Conservation (phyloP, 2,329 filamentous ascomycete species). For the Fusarium caatingaense region DNA sequence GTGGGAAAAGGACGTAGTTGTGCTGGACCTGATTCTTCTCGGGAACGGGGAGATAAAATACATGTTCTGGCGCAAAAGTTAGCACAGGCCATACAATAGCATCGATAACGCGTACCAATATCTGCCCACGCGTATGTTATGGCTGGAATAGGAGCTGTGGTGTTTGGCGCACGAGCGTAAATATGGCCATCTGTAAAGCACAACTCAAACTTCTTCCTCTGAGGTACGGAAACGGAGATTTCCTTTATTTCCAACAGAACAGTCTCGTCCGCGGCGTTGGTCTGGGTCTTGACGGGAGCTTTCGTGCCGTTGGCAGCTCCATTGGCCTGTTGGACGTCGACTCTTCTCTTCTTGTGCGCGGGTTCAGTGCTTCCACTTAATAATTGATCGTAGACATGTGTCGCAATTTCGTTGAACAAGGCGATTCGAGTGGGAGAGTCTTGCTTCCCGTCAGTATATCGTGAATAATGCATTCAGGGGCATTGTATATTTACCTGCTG, state of each 20-base stretch:
- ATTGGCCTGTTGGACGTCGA: conserved; percentile 56
- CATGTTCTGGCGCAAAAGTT: conserved; percentile 60
- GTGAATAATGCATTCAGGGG: conserved; percentile 31
- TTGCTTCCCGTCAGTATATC: conserved; percentile 44
- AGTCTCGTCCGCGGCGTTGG: conserved; percentile 60
- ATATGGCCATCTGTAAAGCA: conserved; percentile 70
- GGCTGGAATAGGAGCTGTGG: conserved; percentile 62
- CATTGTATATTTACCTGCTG: conserved; percentile 59
- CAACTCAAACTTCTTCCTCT: conserved; percentile 75
- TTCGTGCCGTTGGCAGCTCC: conserved; percentile 31
- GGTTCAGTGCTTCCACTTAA: conserved; percentile 55
- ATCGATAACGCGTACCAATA: conserved; percentile 62
- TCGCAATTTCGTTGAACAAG: conserved; percentile 68
- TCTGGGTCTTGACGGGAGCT: conserved; percentile 35
- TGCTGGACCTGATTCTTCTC: conserved; percentile 74
- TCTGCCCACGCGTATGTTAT: conserved; percentile 70
- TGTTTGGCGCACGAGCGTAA: conserved; percentile 66
- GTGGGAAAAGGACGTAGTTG: conserved; percentile 73
- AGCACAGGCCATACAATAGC: background rate
- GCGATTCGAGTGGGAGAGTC: conserved; percentile 62
- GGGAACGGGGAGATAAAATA: conserved; percentile 72
- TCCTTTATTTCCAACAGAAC: conserved; percentile 72
- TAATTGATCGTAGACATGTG: conserved; percentile 61
- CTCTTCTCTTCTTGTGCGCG: conserved; percentile 63
- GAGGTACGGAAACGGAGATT: conserved; percentile 74